Percentiles rank a stretch among this genome's conserved stretches.
phyloP scores from a whole-genome alignment of 2,329 filamentous ascomycete species.

The Pseudofabraea citricarpa region DNA sequence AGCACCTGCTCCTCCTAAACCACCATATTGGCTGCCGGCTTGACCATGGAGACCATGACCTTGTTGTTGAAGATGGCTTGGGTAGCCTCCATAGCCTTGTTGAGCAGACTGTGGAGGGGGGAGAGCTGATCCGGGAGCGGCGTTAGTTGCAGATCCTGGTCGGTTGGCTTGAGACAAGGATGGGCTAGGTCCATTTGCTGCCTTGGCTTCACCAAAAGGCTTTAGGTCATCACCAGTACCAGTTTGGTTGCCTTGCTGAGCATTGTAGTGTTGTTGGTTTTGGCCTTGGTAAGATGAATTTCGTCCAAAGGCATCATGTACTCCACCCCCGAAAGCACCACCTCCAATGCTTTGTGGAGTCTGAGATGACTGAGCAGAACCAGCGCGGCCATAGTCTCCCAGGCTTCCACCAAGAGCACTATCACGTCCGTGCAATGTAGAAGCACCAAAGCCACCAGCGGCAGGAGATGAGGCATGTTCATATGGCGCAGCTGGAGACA shows the following conservation, averaged over 20 bases:
- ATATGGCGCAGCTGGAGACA: constrained; percentile 28
- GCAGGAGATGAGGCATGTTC: constrained; percentile 29
- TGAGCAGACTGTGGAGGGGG: constrained; percentile 29
- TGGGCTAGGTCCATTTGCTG: constrained; percentile 28
- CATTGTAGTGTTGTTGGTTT: constrained; percentile 24
- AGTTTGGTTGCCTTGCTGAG: constrained; percentile 25
- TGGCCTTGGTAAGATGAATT: constrained; percentile 29
- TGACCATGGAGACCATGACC: constrained; percentile 30
- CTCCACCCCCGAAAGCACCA: constrained; percentile 23
- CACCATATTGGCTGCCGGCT: constrained; percentile 28
- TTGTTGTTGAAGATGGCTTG: constrained; percentile 27
- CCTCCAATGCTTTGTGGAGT: constrained; percentile 27
- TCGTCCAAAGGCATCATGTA: constrained; percentile 29
- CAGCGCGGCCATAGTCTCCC: constrained; percentile 30
- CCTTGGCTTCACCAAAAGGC: constrained; percentile 30
- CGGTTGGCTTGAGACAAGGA: constrained; percentile 29
- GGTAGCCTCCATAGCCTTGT: constrained; percentile 30
- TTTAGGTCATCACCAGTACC: constrained; percentile 29
- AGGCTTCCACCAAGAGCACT: constrained; percentile 25
- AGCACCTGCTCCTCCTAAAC: constrained; percentile 43
- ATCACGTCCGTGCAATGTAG: constrained; percentile 29
- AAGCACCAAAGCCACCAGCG: constrained; percentile 25
- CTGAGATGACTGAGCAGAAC: constrained; percentile 27
- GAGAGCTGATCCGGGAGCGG: constrained; percentile 23
- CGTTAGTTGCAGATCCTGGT: constrained; percentile 31